A percentile compares a stretch with the other conserved stretches of the same genome.
phyloP scores from a whole-genome alignment of 2,329 filamentous ascomycete species.

The Tolypocladium capitatum region DNA sequence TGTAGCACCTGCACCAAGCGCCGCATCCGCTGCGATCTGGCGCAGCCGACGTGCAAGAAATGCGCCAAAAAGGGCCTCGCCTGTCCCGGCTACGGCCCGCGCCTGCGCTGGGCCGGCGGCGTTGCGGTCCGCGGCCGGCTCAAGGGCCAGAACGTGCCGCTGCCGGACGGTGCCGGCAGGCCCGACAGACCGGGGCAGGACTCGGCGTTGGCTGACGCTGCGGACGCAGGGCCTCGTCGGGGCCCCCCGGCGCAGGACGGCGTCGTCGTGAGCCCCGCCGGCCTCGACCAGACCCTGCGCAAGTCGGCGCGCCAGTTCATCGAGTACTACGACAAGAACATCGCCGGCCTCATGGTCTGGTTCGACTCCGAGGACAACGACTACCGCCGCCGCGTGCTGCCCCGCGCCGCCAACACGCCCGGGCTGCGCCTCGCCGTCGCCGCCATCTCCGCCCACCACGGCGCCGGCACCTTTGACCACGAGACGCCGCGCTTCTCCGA shows the following conservation, averaged over 20 bases:
- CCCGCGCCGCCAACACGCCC: slow-evolving; percentile 12
- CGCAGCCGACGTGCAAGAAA: slow-evolving; percentile 12
- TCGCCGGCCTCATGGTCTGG: slow-evolving; percentile 19
- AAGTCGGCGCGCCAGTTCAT: slow-evolving; percentile 11
- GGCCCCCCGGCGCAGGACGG: background rate
- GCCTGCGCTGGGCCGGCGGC: slow-evolving; percentile 15
- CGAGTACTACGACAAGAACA: slow-evolving; percentile 15
- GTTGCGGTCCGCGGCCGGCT: slow-evolving; percentile 14
- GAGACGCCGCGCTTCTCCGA: slow-evolving; percentile 11
- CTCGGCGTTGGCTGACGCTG: background rate
- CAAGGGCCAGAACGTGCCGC: slow-evolving; percentile 8
- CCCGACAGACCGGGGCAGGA: background rate
- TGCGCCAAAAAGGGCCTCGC: slow-evolving; percentile 14
- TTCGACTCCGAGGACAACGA: slow-evolving; percentile 16
- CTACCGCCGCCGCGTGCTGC: slow-evolving; percentile 14
- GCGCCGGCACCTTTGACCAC: slow-evolving; percentile 9
- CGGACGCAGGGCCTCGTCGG: background rate
- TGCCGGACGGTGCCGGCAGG: background rate
- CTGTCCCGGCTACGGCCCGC: slow-evolving; percentile 14
- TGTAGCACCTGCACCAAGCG: slow-evolving; percentile 15
- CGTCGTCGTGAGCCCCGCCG: background rate
- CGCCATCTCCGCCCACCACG: slow-evolving; percentile 16
- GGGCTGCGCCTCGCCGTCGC: slow-evolving; percentile 15
- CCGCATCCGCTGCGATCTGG: slow-evolving; percentile 16
- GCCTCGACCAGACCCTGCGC: slow-evolving; percentile 7